A percentile compares a stretch with the other conserved stretches of the same genome.
Evolutionary conservation across 1,284 basidiomycete species (phyloP).

Genomic region (Fistulinella cinereoalba): DNA sequence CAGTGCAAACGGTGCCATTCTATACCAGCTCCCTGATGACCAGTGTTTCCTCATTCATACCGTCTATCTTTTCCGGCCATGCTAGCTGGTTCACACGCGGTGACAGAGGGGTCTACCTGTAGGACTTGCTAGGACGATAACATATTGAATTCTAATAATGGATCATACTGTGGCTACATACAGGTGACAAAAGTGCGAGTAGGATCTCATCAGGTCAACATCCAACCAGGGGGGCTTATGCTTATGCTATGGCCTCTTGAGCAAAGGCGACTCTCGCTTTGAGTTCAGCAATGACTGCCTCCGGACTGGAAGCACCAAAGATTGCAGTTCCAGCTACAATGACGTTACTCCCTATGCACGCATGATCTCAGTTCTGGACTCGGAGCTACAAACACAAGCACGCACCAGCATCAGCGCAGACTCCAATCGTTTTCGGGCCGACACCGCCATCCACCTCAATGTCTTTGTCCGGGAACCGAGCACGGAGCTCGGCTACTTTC

Average conservation of each 20-base stretch:
- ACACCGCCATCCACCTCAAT: slow-evolving; percentile 99
- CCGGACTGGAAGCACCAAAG: slow-evolving; percentile 80
- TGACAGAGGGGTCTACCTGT: slow-evolving; percentile 12
- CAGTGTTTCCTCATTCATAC: slow-evolving; percentile 25
- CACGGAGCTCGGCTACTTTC: slow-evolving; percentile 90
- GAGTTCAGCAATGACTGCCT: slow-evolving; percentile 71
- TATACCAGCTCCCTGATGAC: slow-evolving; percentile 32
- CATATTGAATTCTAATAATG: slow-evolving; percentile 30
- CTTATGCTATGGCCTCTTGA: slow-evolving; percentile 39
- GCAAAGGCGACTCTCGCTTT: slow-evolving; percentile 72
- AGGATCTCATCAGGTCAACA: no score
- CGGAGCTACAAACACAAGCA: slow-evolving; percentile 6
- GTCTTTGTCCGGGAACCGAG: slow-evolving; percentile 88
- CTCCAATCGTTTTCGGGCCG: slow-evolving; percentile 84
- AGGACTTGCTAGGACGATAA: slow-evolving; percentile 25
- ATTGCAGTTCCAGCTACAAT: slow-evolving; percentile 98
- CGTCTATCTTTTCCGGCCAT: slow-evolving; percentile 11
- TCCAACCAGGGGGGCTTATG: no score
- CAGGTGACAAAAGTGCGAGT: no score
- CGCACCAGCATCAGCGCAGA: slow-evolving; percentile 88
- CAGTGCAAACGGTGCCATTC: slow-evolving; percentile 27
- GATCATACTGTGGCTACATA: no score
- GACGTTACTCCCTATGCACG: slow-evolving; percentile 82
- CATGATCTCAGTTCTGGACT: not conserved
- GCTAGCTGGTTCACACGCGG: slow-evolving; percentile 14